Base-by-base conservation (phyloP, 2,329 filamentous ascomycete genomes). In the Penicillium sp. region DNA sequence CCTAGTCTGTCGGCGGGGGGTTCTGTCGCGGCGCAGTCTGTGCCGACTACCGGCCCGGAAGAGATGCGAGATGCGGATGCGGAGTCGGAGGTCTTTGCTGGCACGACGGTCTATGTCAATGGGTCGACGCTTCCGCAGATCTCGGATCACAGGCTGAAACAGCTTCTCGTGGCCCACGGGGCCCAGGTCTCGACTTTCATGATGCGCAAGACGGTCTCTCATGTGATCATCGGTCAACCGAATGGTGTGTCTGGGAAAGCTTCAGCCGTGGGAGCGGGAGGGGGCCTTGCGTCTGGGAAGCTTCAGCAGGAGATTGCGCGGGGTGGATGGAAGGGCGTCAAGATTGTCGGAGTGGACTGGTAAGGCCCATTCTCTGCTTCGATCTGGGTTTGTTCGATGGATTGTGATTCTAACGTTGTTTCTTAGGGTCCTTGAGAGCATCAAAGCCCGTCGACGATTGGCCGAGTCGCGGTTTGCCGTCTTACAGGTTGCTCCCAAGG, bases 91-190 rank as follows among this genome's bases (percentile, higher is more conserved):
- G 77, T 94, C 37, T 90, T 96, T 60, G 68, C 78, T 30, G 79
- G 81, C 11, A 75, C 89, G 15, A 82, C 79, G 36, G 77, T 95
- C 54, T 93, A 91, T 68, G 78, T 96, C 65, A 95, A 95, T 65
- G 89, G 89, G 45, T 90, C 86, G 51, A 94, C 88, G 2, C 77
- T 82, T 44, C 89, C 90, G 1, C 65, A 80, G 16, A 78, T 95
- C 47, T 94, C 87, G 10, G 90, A 96, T 64, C 86, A 94, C 69
- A 85, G 80, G 60, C 77, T 96, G 41, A 94, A 93, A 71, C 81
- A 83, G 39, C 65, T 94, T 11, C 76, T 96, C 25, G 79, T 77
- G 4, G 74, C 81, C 41, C 80, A 94, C 58, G 91, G 90, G 14
- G 91, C 81, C 1, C 73, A 69, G 28, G 73, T 87, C 52, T 83